phyloP scores from a whole-genome alignment of 176 grass and related monocot genomes.

The bread wheat (Triticum aestivum) region IWGSC_CS_RefSeq_v2.1 NC_057801.1:419080648-419081147 shows the following conservation, averaged over 20 bases:
- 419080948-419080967: conserved; percentile 5
- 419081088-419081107: conserved; percentile 97
- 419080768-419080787: conserved; percentile 83
- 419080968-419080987: conserved; percentile 24
- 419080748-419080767: conserved; percentile 81
- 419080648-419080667: neutral
- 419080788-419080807: conserved; percentile 90
- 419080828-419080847: conserved; percentile 77
- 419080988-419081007: conserved; percentile 59
- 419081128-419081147: conserved; percentile 90
- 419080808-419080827: conserved; percentile 85
- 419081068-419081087: conserved; percentile 83
- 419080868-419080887: conserved; percentile 67
- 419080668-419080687: conserved; percentile 23
- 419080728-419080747: conserved; percentile 63
- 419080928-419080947: conserved; percentile 30
- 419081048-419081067: conserved; percentile 76
- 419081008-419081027: conserved; percentile 89
- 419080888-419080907: conserved; percentile 81
- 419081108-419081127: conserved; percentile 97
- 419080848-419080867: conserved; percentile 87
- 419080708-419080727: conserved; percentile 95
- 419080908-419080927: conserved; percentile 79
- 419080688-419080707: conserved; percentile 32
- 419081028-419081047: conserved; percentile 94